A percentile compares a stretch with the other conserved stretches of the same genome.
phyloP scores from a whole-genome alignment of 495 filamentous ascomycete genomes.

The Thermochaetoides thermophila region DNA sequence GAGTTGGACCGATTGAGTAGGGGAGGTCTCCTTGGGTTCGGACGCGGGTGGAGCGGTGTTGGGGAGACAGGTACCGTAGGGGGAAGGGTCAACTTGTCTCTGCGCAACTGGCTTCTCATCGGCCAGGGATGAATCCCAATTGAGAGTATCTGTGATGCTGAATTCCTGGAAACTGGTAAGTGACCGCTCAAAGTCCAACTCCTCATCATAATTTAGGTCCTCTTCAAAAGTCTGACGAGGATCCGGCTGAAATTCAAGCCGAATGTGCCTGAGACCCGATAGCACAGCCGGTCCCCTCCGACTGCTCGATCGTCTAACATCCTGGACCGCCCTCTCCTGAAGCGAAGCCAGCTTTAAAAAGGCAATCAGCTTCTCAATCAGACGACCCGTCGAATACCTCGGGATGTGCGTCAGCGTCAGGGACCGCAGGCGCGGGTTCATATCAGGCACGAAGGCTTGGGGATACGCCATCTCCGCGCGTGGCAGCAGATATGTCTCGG shows the following conservation, averaged over 20 bases:
- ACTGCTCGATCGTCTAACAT: constrained; percentile 1
- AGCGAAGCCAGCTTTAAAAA: constrained; percentile 25
- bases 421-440: constrained; percentile 29
- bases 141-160: constrained; percentile 13
- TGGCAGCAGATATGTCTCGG: constrained; percentile 23
- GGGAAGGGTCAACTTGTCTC: no score
- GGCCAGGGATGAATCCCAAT: background rate
- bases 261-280: constrained; percentile 25
- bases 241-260: constrained; percentile 27
- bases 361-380: constrained; percentile 20
- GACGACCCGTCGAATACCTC: constrained; percentile 22
- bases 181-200: constrained; percentile 13
- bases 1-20: no score
- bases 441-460: constrained; percentile 26
- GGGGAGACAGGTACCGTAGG: no score
- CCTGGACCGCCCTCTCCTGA: constrained; percentile 24
- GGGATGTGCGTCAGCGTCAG: constrained; percentile 28
- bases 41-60: no score
- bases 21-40: no score
- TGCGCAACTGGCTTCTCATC: background rate
- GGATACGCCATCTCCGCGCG: constrained; percentile 25
- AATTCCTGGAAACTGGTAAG: constrained; percentile 19
- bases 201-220: constrained; percentile 6
- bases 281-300: constrained; percentile 17
- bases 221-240: constrained; percentile 14